Evolutionary conservation across 805 yeast genomes (phyloP).

Genomic region (Suhomyces sp.): DNA sequence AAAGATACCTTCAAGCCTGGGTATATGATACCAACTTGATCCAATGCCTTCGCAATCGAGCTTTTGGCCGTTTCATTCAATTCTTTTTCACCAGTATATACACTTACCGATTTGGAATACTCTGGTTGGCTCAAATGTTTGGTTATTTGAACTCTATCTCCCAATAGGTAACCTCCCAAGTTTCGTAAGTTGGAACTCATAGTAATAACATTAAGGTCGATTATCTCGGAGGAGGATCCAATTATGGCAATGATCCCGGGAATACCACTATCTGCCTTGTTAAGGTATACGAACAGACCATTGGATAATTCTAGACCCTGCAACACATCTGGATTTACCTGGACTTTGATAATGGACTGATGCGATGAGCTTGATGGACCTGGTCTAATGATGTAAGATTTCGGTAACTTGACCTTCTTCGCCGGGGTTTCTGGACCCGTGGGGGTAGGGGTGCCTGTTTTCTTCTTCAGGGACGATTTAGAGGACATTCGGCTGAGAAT

Average conservation of each 20-base stretch:
- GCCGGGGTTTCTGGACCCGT: slow-evolving; percentile 14
- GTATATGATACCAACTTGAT: slow-evolving; percentile 58
- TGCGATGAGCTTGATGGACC: slow-evolving; percentile 6
- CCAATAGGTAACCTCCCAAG: slow-evolving; percentile 43
- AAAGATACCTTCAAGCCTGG: slow-evolving; percentile 49
- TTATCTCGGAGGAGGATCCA: slow-evolving; percentile 30
- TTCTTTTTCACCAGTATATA: slow-evolving; percentile 12
- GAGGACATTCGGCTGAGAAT: slow-evolving; percentile 27
- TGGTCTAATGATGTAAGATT: slow-evolving; percentile 42
- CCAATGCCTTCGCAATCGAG: slow-evolving; percentile 41
- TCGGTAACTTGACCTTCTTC: slow-evolving; percentile 42
- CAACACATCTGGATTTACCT: slow-evolving; percentile 44
- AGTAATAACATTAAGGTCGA: slow-evolving; percentile 29
- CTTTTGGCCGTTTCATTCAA: slow-evolving; percentile 18
- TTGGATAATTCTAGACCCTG: slow-evolving; percentile 45
- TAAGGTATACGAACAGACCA: slow-evolving; percentile 47
- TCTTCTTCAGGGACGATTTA: slow-evolving; percentile 21
- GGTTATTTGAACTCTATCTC: slow-evolving; percentile 48
- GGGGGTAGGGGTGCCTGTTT: slow-evolving; percentile 19
- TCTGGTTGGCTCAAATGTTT: slow-evolving; percentile 51
- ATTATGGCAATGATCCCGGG: slow-evolving; percentile 48
- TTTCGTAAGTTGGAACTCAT: slow-evolving; percentile 27
- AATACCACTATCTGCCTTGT: slow-evolving; percentile 42
- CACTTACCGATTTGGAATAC: slow-evolving; percentile 19
- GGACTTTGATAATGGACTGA: slow-evolving; percentile 28